Evolutionary conservation across 2,329 filamentous ascomycete genomes (phyloP).

Genomic region (Xylariaceae sp.): DNA sequence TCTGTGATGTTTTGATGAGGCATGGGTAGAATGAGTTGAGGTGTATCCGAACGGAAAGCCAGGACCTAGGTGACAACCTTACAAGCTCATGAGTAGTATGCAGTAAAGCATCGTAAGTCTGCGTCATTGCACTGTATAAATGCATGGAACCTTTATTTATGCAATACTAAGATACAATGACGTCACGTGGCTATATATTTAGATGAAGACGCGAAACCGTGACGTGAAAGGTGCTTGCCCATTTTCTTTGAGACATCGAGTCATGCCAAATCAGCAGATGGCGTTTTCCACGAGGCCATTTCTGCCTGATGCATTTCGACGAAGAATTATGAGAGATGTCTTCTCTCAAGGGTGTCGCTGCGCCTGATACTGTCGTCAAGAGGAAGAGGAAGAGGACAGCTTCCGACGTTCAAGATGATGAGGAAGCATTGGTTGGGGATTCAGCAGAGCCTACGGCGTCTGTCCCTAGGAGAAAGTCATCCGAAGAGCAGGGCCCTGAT

Average conservation of each 20-base stretch:
- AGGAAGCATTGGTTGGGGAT: background rate
- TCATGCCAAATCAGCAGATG: background rate
- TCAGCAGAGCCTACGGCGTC: background rate
- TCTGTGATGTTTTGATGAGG: too few relatives aligned
- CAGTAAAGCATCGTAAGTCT: background rate
- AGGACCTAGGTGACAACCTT: too few relatives aligned
- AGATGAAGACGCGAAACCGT: conserved; percentile 1
- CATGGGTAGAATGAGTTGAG: background rate
- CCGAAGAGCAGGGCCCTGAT: background rate
- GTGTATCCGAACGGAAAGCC: too few relatives aligned
- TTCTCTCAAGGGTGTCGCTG: conserved; percentile 43
- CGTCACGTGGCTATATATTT: conserved; percentile 17
- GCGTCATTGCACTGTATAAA: background rate
- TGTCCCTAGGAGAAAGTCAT: background rate
- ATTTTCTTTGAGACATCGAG: background rate
- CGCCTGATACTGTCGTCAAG: conserved; percentile 37
- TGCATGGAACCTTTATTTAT: background rate
- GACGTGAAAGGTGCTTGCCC: background rate
- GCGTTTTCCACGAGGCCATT: background rate
- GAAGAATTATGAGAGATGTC: conserved; percentile 36
- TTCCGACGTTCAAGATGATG: conserved; percentile 20
- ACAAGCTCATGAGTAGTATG: background rate
- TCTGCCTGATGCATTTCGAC: conserved; percentile 27
- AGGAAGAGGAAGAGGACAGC: conserved; percentile 37
- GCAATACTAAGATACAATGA: background rate